phyloP scores from a whole-genome alignment of 106 monocot species.

The Allium cepa region DNA sequence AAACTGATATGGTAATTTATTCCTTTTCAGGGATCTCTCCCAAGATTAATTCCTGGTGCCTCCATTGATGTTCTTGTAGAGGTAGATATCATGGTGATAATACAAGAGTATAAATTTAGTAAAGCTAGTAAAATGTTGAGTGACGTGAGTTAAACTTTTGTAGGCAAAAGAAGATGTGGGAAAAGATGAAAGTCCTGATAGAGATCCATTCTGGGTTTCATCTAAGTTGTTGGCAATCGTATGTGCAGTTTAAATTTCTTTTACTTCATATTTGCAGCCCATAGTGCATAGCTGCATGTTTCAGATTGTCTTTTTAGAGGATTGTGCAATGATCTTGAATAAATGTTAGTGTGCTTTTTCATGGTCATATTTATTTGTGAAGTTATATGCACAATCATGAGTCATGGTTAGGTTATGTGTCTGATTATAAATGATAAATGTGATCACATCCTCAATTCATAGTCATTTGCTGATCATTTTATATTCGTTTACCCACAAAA shows the following conservation, averaged over 20 bases:
- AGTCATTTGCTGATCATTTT: too few species aligned
- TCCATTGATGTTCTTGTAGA: slow-evolving; percentile 64
- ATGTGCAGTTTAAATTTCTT: not conserved
- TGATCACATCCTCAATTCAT: too few species aligned
- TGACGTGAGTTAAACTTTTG: not conserved
- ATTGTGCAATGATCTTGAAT: too few species aligned
- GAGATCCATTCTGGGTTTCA: slow-evolving; percentile 25
- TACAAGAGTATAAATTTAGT: not conserved
- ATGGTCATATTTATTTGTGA: not conserved
- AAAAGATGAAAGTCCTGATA: not conserved
- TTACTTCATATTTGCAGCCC: too few species aligned
- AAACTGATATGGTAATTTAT: too few species aligned
- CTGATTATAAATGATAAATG: too few species aligned
- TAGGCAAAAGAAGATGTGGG: slow-evolving; percentile 13
- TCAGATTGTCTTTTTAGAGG: too few species aligned
- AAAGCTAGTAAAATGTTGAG: too few species aligned
- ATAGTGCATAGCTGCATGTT: too few species aligned
- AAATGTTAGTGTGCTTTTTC: not conserved
- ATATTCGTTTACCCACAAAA: too few species aligned
- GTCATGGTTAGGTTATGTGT: too few species aligned
- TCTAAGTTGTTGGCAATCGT: slow-evolving; percentile 52
- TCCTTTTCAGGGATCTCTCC: slow-evolving; percentile 27
- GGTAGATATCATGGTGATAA: slow-evolving; percentile 13
- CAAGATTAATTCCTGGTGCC: slow-evolving; percentile 45
- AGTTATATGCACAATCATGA: not conserved